Conservation (phyloP, 2,329 filamentous ascomycete species). For the Cryoendolithus antarcticus region DNA sequence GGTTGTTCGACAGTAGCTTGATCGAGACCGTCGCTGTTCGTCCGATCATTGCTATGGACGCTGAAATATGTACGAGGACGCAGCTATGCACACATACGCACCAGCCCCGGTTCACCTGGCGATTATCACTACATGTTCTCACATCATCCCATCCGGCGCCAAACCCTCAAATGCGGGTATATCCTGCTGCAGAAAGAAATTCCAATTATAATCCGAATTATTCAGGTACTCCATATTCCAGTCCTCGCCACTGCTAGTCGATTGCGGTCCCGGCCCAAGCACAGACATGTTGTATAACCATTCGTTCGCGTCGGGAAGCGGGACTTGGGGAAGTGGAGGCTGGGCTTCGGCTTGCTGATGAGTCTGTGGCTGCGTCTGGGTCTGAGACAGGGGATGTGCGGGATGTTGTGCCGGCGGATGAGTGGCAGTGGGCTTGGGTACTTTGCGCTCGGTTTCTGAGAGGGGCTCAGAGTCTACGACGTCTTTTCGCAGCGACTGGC, state of each 20-base stretch:
- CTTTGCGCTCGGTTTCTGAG: too few relatives aligned
- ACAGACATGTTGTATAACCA: background rate
- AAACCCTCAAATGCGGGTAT: constrained; percentile 21
- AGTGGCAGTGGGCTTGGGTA: constrained; percentile 11
- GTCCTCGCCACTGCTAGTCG: constrained; percentile 18
- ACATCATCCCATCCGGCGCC: constrained; percentile 23
- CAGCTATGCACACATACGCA: too few relatives aligned
- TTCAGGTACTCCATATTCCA: constrained; percentile 22
- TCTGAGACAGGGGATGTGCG: background rate
- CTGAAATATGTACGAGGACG: too few relatives aligned
- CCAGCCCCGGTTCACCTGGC: too few relatives aligned
- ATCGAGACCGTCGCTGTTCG: too few relatives aligned
- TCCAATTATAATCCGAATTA: constrained; percentile 22
- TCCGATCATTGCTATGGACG: too few relatives aligned
- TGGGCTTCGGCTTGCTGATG: background rate
- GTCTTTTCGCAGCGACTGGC: constrained; percentile 11
- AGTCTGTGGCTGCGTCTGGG: background rate
- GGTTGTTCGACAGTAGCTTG: too few relatives aligned
- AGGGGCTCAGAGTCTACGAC: constrained; percentile 6
- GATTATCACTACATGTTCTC: background rate
- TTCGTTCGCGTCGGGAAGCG: constrained; percentile 3
- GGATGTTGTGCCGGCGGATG: constrained; percentile 1
- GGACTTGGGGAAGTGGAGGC: constrained; percentile 1
- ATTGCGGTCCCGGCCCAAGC: constrained; percentile 8
- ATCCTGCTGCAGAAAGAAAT: constrained; percentile 20